Conservation (phyloP, 768 basidiomycete species). For the Nidularia pulvinata region DNA sequence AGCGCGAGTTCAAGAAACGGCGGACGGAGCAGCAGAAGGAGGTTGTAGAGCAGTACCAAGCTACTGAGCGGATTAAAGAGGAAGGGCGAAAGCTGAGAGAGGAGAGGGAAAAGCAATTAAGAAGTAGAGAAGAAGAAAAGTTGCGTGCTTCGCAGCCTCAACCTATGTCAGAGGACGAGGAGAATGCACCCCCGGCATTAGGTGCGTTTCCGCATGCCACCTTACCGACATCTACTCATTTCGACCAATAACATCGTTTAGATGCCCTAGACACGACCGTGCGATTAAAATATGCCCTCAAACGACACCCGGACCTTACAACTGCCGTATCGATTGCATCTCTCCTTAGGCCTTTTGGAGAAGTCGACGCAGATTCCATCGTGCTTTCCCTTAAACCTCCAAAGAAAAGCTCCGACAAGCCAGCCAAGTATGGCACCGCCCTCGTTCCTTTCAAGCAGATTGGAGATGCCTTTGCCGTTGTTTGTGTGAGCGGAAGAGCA, state of each 20-base stretch:
- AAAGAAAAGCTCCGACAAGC: constrained; percentile 53
- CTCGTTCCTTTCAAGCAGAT: constrained; percentile 78
- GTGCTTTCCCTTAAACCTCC: constrained; percentile 67
- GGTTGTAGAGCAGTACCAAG: constrained; percentile 49
- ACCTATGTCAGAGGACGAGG: constrained; percentile 19
- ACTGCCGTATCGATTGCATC: constrained; percentile 43
- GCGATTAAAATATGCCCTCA: constrained; percentile 66
- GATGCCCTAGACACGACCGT: constrained; percentile 76
- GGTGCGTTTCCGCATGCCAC: constrained; percentile 30
- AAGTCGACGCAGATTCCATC: constrained; percentile 61
- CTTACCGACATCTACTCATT: constrained; percentile 3
- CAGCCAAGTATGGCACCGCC: constrained; percentile 69
- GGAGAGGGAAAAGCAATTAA: constrained; percentile 57
- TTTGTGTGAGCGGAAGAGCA: constrained; percentile 54
- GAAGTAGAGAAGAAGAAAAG: constrained; percentile 38
- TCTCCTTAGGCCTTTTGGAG: constrained; percentile 62
- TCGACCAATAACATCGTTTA: too few species aligned
- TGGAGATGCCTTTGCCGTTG: constrained; percentile 74
- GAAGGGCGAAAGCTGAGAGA: constrained; percentile 70
- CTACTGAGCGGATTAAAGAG: constrained; percentile 75
- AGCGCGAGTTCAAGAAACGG: constrained; percentile 75
- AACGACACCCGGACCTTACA: constrained; percentile 56
- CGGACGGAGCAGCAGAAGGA: constrained; percentile 62
- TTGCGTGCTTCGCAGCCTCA: neutral
- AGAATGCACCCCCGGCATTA: constrained; percentile 55